Evolutionary conservation across 2,329 filamentous ascomycete genomes (phyloP).

Genomic region (Beauveria bassiana): DNA sequence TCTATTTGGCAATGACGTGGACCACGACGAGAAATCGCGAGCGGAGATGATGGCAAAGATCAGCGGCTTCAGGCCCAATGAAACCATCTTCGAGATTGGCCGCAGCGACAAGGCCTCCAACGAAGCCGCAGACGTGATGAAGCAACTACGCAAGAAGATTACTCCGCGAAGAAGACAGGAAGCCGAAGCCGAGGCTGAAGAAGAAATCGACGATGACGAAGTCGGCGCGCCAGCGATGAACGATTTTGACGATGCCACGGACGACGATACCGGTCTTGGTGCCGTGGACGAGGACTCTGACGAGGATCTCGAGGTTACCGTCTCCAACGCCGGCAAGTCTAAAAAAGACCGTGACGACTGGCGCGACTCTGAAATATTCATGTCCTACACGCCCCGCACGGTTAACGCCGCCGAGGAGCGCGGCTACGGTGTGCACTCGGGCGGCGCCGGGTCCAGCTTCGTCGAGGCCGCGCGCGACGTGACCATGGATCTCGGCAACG

Average conservation of each 20-base stretch:
- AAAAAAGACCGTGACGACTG: constrained; percentile 55
- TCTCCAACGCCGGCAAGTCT: constrained; percentile 51
- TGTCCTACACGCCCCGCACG: constrained; percentile 84
- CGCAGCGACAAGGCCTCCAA: constrained; percentile 57
- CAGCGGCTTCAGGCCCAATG: constrained; percentile 78
- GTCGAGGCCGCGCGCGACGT: constrained; percentile 77
- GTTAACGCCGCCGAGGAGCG: constrained; percentile 80
- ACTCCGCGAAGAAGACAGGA: constrained; percentile 44
- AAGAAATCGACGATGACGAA: constrained; percentile 28
- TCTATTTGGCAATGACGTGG: constrained; percentile 66
- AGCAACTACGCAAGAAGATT: constrained; percentile 61
- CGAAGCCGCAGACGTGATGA: constrained; percentile 70
- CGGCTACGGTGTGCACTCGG: constrained; percentile 87
- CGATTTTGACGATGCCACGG: constrained; percentile 21
- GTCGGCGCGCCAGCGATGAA: constrained; percentile 20
- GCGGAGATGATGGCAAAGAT: constrained; percentile 84
- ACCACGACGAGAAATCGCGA: constrained; percentile 60
- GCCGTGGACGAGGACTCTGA: constrained; percentile 24
- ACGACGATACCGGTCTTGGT: constrained; percentile 25
- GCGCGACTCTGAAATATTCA: constrained; percentile 86
- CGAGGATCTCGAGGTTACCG: constrained; percentile 63
- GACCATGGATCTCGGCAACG: constrained; percentile 87
- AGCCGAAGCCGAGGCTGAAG: constrained; percentile 32
- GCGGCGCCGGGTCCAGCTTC: constrained; percentile 69
- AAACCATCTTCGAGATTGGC: constrained; percentile 95